phyloP scores from a whole-genome alignment of 164 flowering plant genomes.

The Vitis rupestris region DNA sequence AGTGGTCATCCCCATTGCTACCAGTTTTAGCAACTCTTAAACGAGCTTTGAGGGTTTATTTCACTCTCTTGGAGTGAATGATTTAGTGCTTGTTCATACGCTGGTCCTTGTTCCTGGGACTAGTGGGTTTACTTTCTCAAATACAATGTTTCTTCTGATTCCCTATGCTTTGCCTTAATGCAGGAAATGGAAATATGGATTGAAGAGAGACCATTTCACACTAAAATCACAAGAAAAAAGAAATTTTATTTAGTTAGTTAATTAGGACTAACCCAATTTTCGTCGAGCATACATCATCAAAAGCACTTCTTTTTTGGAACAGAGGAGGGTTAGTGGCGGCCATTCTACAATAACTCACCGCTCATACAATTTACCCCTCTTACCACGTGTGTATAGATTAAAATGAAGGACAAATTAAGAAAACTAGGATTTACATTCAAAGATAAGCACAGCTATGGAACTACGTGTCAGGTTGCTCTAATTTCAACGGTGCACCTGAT shows the following conservation, averaged over 20 bases:
- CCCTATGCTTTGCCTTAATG: too few species aligned
- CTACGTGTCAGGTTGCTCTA: conserved; percentile 47
- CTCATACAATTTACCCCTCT: conserved; percentile 19
- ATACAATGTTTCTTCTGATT: too few species aligned
- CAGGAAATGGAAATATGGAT: background rate
- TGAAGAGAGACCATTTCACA: too few species aligned
- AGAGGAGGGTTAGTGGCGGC: conserved; percentile 29
- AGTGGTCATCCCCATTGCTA: conserved; percentile 56
- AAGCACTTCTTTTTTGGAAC: background rate
- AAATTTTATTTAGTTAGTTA: background rate
- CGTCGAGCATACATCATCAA: background rate
- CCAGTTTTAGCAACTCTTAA: conserved; percentile 42
- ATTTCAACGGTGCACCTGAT: conserved; percentile 44
- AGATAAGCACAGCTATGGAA: too few species aligned
- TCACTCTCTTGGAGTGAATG: too few species aligned
- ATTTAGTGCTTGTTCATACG: too few species aligned
- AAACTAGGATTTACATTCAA: conserved; percentile 16
- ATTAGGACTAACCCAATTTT: background rate
- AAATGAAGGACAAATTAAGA: conserved; percentile 8
- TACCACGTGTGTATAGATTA: background rate
- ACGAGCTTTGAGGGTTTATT: too few species aligned
- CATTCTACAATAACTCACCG: conserved; percentile 32
- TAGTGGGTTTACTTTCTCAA: too few species aligned
- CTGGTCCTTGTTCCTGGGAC: too few species aligned
- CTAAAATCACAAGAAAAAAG: background rate